A percentile compares a stretch with the other conserved stretches of the same genome.
These are phyloP conservation scores for Polyporus tsugae DNA, from an alignment of 1,284 basidiomycete species.

Conservation along the genomic window DNA sequence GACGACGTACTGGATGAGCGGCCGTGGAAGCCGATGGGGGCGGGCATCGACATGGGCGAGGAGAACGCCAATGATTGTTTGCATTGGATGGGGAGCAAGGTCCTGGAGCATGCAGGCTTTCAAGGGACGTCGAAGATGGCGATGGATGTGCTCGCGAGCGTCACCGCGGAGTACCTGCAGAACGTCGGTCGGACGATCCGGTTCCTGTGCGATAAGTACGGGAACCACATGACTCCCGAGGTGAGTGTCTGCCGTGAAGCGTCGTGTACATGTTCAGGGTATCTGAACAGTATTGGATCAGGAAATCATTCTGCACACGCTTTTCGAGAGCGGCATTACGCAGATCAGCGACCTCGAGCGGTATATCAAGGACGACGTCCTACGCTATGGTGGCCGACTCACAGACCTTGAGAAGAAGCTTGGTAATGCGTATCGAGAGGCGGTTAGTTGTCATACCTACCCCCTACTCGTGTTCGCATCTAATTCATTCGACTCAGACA, in stretches of 20 bases:
- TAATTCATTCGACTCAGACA: constrained; percentile 47
- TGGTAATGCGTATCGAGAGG: constrained; percentile 82
- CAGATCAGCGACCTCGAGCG: constrained; percentile 81
- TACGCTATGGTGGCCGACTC: constrained; percentile 82
- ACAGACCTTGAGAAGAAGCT: constrained; percentile 88
- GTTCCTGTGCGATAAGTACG: constrained; percentile 85
- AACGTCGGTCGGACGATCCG: constrained; percentile 90
- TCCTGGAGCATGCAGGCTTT: constrained; percentile 89
- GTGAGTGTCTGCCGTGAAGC: constrained; percentile 49
- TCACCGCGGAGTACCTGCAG: constrained; percentile 83
- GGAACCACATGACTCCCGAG: constrained; percentile 81
- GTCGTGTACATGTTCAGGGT: background rate
- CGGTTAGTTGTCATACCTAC: constrained; percentile 52
- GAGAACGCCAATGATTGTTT: constrained; percentile 66
- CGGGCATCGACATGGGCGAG: constrained; percentile 56
- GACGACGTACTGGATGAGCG: constrained; percentile 58
- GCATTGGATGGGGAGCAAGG: constrained; percentile 74
- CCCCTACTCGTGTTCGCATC: background rate
- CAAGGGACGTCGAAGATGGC: constrained; percentile 81
- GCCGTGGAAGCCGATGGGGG: constrained; percentile 55
- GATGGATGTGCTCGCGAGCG: constrained; percentile 83
- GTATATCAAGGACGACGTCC: constrained; percentile 90
- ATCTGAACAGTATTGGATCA: constrained; percentile 40
- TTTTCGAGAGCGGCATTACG: constrained; percentile 88
- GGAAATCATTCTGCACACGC: constrained; percentile 92